Conservation (phyloP, 225 moss, liverwort and hornwort genomes). For the Straminergon stramineum region DNA sequence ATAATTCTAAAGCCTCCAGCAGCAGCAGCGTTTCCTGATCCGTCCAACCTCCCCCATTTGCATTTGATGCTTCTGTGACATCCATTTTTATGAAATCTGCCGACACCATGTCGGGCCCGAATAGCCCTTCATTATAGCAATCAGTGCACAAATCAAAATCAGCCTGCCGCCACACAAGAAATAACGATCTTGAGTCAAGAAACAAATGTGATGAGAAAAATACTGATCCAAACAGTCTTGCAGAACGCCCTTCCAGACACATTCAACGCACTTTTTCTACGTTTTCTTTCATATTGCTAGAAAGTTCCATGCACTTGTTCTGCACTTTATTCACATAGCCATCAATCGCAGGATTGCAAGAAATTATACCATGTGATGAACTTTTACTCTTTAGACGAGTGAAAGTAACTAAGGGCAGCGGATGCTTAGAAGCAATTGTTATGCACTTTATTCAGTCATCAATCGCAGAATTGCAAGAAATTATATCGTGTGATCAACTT, state of each 20-base stretch:
- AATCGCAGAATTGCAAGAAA: background rate
- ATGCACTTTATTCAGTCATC: background rate
- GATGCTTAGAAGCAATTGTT: background rate
- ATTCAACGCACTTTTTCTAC: background rate
- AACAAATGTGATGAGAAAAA: background rate
- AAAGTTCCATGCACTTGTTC: background rate
- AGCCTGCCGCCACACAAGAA: constrained; percentile 58
- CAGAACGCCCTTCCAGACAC: background rate
- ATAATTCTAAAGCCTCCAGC: constrained; percentile 89
- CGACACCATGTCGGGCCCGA: constrained; percentile 73
- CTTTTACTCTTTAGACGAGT: background rate
- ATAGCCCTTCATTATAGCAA: constrained; percentile 79
- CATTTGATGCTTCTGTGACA: constrained; percentile 80
- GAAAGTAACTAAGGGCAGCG: background rate
- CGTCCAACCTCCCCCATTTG: constrained; percentile 93
- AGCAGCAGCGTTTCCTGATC: constrained; percentile 96
- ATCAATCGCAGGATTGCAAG: background rate
- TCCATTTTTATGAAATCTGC: constrained; percentile 97
- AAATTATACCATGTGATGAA: background rate
- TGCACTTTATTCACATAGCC: background rate
- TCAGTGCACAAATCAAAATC: constrained; percentile 98
- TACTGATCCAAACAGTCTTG: background rate
- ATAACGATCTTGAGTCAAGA: background rate
- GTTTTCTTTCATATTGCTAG: background rate
- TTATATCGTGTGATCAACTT: background rate